These are phyloP conservation scores for Trichophyton simii DNA, from an alignment of 2,329 filamentous ascomycete species.

Conservation along the genomic window DNA sequence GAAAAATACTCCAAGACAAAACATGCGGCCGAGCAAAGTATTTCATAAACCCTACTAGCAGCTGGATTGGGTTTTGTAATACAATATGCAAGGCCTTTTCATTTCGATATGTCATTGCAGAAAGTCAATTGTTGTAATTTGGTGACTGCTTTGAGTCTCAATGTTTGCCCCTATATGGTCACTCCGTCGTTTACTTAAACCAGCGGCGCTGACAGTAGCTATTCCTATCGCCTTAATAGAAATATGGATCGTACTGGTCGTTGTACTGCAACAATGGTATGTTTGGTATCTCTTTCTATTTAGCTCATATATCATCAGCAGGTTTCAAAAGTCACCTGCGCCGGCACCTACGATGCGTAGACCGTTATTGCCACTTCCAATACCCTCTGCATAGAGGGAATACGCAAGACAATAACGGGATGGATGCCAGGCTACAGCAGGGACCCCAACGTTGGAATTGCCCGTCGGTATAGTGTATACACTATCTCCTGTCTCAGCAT, in stretches of 20 bases:
- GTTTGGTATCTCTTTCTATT: too few relatives aligned
- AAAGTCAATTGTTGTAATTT: too few relatives aligned
- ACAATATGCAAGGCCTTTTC: not conserved
- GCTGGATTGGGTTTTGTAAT: not conserved
- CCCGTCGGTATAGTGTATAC: slow-evolving; percentile 35
- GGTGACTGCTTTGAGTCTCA: too few relatives aligned
- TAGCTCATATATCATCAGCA: not conserved
- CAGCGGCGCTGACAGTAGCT: too few relatives aligned
- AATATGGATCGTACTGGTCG: too few relatives aligned
- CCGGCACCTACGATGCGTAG: slow-evolving; percentile 38
- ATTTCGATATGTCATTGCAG: not conserved
- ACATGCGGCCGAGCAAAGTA: not conserved
- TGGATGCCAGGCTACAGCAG: slow-evolving; percentile 40
- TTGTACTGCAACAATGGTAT: too few relatives aligned
- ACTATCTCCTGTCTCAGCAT: slow-evolving; percentile 38
- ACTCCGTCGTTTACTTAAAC: too few relatives aligned
- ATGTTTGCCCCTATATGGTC: too few relatives aligned
- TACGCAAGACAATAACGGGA: slow-evolving; percentile 39
- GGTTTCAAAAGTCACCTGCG: slow-evolving; percentile 20
- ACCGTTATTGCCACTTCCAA: slow-evolving; percentile 28
- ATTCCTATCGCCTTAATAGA: too few relatives aligned
- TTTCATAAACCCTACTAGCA: not conserved
- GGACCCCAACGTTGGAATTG: slow-evolving; percentile 28
- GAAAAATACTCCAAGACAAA: not conserved
- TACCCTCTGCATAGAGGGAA: slow-evolving; percentile 33